Conservation (phyloP, 2,329 filamentous ascomycete genomes). For the Calonectria pauciramosa region DNA sequence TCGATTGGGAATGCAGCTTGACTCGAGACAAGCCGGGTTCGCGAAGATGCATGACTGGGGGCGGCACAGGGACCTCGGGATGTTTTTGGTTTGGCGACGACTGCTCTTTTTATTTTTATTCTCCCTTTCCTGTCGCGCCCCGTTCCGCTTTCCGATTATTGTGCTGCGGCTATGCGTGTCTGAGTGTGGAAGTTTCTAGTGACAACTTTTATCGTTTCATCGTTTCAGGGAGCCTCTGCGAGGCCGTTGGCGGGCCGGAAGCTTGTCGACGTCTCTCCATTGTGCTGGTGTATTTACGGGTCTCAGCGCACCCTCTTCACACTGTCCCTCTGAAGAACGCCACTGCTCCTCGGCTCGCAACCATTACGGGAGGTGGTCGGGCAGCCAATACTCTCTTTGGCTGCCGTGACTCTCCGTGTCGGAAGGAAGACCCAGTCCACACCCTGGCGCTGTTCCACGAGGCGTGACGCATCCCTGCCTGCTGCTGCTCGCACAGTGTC, state of each 20-base stretch:
- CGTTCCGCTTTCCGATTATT: neutral
- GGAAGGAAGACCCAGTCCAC: neutral
- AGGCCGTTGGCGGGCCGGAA: constrained; percentile 25
- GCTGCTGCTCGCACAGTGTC: constrained; percentile 9
- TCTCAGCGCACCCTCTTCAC: neutral
- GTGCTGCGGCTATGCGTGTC: neutral
- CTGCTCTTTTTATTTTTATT: neutral
- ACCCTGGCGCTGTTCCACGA: constrained; percentile 17
- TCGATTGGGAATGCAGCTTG: constrained; percentile 7
- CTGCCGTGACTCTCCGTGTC: neutral
- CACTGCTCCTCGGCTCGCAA: neutral
- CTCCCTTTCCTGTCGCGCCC: neutral
- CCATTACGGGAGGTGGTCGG: constrained; percentile 6
- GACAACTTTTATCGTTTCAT: neutral
- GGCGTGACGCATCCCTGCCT: constrained; percentile 13
- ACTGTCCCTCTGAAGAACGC: neutral
- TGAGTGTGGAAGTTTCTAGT: neutral
- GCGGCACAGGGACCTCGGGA: neutral
- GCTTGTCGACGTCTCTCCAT: neutral
- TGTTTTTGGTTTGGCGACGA: neutral
- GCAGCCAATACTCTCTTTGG: neutral
- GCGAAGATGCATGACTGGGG: constrained; percentile 14
- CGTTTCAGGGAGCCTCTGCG: neutral
- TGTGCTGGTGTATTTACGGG: neutral
- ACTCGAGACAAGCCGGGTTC: constrained; percentile 9